Percentiles rank a stretch among this genome's conserved stretches.
phyloP scores from a whole-genome alignment of 495 filamentous ascomycete species.

The Aspergillus coremiiformis region DNA sequence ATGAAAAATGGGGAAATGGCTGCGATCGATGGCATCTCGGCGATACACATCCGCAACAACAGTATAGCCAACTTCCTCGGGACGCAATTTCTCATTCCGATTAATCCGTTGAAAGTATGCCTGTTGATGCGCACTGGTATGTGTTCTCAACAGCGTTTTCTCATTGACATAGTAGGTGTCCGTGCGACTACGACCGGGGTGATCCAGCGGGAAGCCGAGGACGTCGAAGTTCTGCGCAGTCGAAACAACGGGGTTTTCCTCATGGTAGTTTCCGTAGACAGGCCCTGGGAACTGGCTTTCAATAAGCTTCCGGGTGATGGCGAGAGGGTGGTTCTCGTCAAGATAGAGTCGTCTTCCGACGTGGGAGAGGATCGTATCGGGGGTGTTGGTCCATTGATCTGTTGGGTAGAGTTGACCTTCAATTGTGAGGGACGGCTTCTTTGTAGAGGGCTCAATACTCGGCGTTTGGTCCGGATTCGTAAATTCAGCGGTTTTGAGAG shows the following conservation, averaged over 20 bases:
- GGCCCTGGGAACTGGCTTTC: conserved; percentile 77
- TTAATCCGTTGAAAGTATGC: conserved; percentile 64
- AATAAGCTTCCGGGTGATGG: conserved; percentile 84
- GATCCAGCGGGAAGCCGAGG: conserved; percentile 78
- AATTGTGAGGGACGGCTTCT: conserved; percentile 34
- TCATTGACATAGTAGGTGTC: conserved; percentile 96
- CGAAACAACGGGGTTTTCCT: conserved; percentile 76
- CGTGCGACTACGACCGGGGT: conserved; percentile 77
- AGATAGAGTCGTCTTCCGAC: conserved; percentile 73
- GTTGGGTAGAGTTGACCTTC: conserved; percentile 55
- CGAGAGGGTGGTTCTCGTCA: conserved; percentile 79
- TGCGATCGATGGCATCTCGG: conserved; percentile 87
- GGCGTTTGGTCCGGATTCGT: conserved; percentile 3
- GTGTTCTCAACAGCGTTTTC: conserved; percentile 78
- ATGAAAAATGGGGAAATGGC: conserved; percentile 95
- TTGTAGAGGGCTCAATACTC: conserved; percentile 7
- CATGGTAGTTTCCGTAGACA: conserved; percentile 66
- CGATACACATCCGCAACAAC: conserved; percentile 96
- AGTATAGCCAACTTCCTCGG: conserved; percentile 70
- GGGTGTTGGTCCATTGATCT: conserved; percentile 82
- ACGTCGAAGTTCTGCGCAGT: conserved; percentile 91
- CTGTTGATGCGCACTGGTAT: conserved; percentile 88
- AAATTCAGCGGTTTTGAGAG: conserved; percentile 20
- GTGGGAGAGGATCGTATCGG: conserved; percentile 63
- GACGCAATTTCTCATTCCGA: conserved; percentile 38